A percentile compares a stretch with the other conserved stretches of the same genome.
phyloP scores from a whole-genome alignment of 768 basidiomycete species.

The Termitomyces sp. region DNA sequence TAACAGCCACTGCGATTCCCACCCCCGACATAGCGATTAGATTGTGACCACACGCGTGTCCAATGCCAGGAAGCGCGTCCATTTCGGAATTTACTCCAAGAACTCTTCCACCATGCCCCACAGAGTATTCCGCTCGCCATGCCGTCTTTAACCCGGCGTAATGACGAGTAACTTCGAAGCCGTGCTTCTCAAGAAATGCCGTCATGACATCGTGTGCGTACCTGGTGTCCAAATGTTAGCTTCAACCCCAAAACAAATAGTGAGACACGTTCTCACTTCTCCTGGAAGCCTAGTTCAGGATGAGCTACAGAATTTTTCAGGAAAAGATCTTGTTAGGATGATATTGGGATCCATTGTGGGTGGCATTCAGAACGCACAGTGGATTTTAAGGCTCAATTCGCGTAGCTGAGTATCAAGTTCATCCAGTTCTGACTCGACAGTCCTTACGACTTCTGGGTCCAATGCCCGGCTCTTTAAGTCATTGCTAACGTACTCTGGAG shows the following conservation, averaged over 20 bases:
- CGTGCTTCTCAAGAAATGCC: constrained; percentile 61
- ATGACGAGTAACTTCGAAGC: constrained; percentile 67
- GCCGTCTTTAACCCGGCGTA: constrained; percentile 74
- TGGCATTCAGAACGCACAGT: constrained; percentile 42
- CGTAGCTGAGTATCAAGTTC: constrained; percentile 51
- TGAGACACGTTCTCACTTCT: constrained; percentile 34
- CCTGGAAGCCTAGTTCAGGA: constrained; percentile 66
- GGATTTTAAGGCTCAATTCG: constrained; percentile 66
- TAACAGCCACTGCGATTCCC: constrained; percentile 70
- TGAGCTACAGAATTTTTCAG: constrained; percentile 39
- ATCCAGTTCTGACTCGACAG: constrained; percentile 55
- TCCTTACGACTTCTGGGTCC: constrained; percentile 39
- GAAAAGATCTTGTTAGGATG: background rate
- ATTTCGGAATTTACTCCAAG: constrained; percentile 82
- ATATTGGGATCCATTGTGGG: background rate
- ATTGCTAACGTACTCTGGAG: constrained; percentile 3
- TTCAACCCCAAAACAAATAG: constrained; percentile 19
- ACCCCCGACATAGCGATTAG: constrained; percentile 78
- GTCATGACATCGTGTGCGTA: constrained; percentile 71
- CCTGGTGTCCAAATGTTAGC: constrained; percentile 31
- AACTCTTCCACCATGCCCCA: constrained; percentile 57
- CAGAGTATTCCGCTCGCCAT: constrained; percentile 70
- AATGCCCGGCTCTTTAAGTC: constrained; percentile 15
- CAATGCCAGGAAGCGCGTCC: constrained; percentile 58
- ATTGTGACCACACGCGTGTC: constrained; percentile 80